These are phyloP conservation scores for Tardiomyces blankii DNA, from an alignment of 1,139 yeast genomes.

Conservation along the genomic window DNA sequence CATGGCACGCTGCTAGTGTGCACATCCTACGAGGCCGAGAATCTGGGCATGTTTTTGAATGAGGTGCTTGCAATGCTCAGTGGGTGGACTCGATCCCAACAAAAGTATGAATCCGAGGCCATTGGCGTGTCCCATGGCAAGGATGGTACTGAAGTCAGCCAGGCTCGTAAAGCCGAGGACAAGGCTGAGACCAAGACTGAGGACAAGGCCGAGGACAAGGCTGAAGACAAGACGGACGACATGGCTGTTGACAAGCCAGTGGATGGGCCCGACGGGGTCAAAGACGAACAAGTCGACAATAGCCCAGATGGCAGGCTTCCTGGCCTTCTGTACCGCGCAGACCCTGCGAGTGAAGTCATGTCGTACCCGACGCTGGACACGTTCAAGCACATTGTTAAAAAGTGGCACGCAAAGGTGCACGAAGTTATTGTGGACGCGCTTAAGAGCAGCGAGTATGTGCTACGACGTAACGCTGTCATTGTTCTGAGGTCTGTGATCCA, in stretches of 20 bases:
- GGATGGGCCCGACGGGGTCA: conserved; percentile 30
- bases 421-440: conserved; percentile 40
- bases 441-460: conserved; percentile 57
- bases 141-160: neutral
- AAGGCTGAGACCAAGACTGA: conserved; percentile 16
- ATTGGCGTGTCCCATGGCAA: conserved; percentile 14
- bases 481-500: conserved; percentile 59
- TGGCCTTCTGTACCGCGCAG: conserved; percentile 34
- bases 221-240: conserved; percentile 12
- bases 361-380: conserved; percentile 69
- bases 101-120: conserved; percentile 21
- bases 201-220: conserved; percentile 37
- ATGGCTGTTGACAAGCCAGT: conserved; percentile 37
- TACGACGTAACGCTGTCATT: conserved; percentile 70
- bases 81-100: conserved; percentile 30
- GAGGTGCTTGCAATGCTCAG: conserved; percentile 41
- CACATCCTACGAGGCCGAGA: conserved; percentile 73
- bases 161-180: conserved; percentile 5
- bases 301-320: conserved; percentile 25
- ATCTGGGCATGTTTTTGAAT: conserved; percentile 66
- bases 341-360: conserved; percentile 69
- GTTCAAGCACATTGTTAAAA: neutral
- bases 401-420: conserved; percentile 23
- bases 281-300: conserved; percentile 38
- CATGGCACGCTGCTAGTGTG: conserved; percentile 56